These are phyloP conservation scores for Coffea canephora DNA, from an alignment of 257 asterid genomes.

Conservation along the genomic window DNA sequence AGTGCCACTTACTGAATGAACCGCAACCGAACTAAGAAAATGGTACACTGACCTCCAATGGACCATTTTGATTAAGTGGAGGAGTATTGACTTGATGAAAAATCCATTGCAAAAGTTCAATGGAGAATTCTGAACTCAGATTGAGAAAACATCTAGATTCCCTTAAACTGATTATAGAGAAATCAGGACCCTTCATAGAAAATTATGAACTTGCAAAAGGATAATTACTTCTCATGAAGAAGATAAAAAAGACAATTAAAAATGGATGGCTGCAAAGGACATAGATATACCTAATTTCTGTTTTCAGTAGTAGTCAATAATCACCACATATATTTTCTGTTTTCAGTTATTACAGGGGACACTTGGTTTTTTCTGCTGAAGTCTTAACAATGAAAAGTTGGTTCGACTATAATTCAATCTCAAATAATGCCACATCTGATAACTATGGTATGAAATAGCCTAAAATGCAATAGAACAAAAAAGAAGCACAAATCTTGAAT, in stretches of 20 bases:
- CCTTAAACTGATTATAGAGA: background rate
- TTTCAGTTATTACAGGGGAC: background rate
- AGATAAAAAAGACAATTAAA: background rate
- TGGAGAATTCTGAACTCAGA: background rate
- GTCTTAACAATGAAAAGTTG: background rate
- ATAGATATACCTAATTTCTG: background rate
- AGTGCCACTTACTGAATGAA: background rate
- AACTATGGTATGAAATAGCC: background rate
- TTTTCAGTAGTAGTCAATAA: background rate
- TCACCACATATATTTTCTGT: background rate
- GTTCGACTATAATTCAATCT: background rate
- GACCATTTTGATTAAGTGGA: background rate
- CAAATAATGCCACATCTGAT: no score
- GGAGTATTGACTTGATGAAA: background rate
- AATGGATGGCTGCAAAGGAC: background rate
- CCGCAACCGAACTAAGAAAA: background rate
- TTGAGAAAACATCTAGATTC: background rate
- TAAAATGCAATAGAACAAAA: background rate
- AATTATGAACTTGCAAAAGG: background rate
- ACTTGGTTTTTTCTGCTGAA: background rate
- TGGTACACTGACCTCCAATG: background rate
- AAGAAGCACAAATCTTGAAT: background rate
- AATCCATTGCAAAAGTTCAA: background rate
- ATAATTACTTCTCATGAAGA: background rate
- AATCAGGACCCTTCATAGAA: background rate